Evolutionary conservation across 306 rosid genomes (phyloP), one percentile per base, ranked within the genome.

Genomic region (Gleditsia sinensis): DNA sequence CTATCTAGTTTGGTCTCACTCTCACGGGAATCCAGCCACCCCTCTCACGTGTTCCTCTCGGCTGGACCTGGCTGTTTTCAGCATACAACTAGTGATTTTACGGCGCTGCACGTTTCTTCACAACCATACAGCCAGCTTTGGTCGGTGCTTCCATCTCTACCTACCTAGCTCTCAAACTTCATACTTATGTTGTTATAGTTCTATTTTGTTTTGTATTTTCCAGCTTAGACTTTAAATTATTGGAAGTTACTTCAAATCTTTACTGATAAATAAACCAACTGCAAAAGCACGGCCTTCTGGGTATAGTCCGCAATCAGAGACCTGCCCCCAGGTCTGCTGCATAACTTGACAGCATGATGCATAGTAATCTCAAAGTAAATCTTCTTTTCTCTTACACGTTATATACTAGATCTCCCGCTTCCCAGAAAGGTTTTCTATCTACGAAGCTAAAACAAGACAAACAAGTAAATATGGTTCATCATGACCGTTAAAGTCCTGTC

Each of bases 21-120:
- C 81, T 87, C 91, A 87, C 89, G 91, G 82, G 87, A 87, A 77
- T 80, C 85, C 79, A 49, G 69, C 91, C 80, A 54, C 48, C 74
- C 83, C 71, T 75, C 68, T 87, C 91, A 87, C 88, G 83, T 79
- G 86, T 76, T 73, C 75, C 86, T 74, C 57, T 28, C 74, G 16
- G 42, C 51, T 64, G 74, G 67, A 65, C 62, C 9, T 43, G 23
- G 25, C 77, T 82, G 76, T 74, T 57, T 71, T 45, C 69, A 19
- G 8, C 23, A 6, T 20, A 1, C 13, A n/a, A 17, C 46, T 37
- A 39, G 34, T 46, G 14, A 39, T 79, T 57, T 79, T 69, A 83
- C 76, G 79, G 78, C 81, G 76, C 32, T 50, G 61, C 83, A 80
- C 86, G 81, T 80, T 82, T 84, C 89, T 69, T 56, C 81, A 28